Base-by-base conservation (phyloP, 345 rosid genomes). In the Boechera divaricarpa region DNA sequence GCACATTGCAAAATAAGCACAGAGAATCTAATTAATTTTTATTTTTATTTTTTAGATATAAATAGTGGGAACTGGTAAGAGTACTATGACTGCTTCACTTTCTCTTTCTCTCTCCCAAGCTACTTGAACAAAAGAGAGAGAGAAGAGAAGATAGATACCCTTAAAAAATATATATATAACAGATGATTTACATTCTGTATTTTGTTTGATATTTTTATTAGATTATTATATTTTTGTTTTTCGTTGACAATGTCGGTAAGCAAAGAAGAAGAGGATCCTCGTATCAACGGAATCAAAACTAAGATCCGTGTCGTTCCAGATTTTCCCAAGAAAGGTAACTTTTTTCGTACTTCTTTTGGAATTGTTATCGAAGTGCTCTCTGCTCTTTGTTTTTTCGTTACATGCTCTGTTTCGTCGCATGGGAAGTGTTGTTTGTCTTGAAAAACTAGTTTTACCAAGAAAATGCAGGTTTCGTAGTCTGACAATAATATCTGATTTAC, bases 301-400 rank as follows among this genome's bases (percentile, higher is more conserved):
- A 86, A 78, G 88, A 91, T 91, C 81, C 94, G 97, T 28, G 97
- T 91, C 66, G 92, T 91, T 81, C 97, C 97, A 39, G 51, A 91
- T 87, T 91, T 91, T 67, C 97, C 97, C 53, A 88, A 91, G 78
- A 84, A 85, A 85, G 97, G 97, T 91, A 41, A 5, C 10, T 41
- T 67, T 66, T 5, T 24, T 36, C 32, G 38, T 26, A 54, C 67
- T 41, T 41, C 54, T 18, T 39, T 8, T 12, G 4, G 38, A 29
- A 13, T 31, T 49, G 32, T 55, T 67, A 49, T 47, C 18, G 3
- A 76, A 49, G 7, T 42, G 56, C 9, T 59, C 28, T 59, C 49
- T 42, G 42, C 39, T 49, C 12, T 48, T 48, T 51, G 10, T 58
- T 26, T 51, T 15, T 64, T 35, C 13, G 32, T 64, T 29, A 55